Conservation (phyloP, 192 early-diverging fungal genomes). For the Podila verticillata region DNA sequence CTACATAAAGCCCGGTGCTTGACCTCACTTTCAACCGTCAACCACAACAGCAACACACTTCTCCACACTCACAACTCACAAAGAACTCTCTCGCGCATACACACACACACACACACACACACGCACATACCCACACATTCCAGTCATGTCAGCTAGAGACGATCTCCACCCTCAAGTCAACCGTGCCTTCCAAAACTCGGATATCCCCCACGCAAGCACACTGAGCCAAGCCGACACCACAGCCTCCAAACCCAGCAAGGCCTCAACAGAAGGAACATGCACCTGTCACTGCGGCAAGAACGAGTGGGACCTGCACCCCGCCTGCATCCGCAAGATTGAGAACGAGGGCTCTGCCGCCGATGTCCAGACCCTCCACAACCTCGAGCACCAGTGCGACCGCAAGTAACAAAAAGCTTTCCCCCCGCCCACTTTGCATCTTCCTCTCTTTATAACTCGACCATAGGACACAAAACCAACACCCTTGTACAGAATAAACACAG, state of each 20-base stretch:
- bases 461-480: too few relatives aligned
- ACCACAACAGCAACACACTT: too few relatives aligned
- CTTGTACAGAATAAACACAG: too few relatives aligned
- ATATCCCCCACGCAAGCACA: not conserved
- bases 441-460: not conserved
- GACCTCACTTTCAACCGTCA: too few relatives aligned
- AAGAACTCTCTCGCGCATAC: too few relatives aligned
- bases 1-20: too few relatives aligned
- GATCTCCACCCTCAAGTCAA: conserved; percentile 10
- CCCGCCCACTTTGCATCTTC: not conserved
- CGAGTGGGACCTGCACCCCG: conserved; percentile 46
- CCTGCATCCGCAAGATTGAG: conserved; percentile 25
- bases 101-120: not conserved
- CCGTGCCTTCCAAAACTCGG: conserved; percentile 3
- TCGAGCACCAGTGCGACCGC: conserved; percentile 20
- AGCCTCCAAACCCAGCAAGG: not conserved
- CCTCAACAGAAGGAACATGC: not conserved
- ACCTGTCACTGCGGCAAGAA: conserved; percentile 21
- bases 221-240: not conserved
- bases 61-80: too few relatives aligned
- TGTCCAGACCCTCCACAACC: conserved; percentile 23
- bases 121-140: not conserved
- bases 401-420: not conserved
- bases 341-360: conserved; percentile 28
- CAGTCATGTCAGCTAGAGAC: not conserved